Base-by-base conservation (phyloP, 1,139 yeast species). In the Oligophagozyma castellii region DNA sequence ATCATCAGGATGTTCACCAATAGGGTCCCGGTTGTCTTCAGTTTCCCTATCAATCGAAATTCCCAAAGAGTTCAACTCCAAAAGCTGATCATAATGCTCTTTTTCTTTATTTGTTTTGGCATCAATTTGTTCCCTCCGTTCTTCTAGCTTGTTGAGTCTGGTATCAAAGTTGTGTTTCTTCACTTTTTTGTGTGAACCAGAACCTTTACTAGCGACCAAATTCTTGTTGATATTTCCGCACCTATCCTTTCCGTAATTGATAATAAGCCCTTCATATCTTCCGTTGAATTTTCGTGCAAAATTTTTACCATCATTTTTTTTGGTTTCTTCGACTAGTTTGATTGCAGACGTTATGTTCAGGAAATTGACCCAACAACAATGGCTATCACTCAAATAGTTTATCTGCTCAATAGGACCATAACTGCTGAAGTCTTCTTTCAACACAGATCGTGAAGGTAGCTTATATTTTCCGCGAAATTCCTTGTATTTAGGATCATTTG, bases 381-480 rank as follows among this genome's bases (percentile, higher is more conserved):
- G 76, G 48, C 75, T 73, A 43, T 76, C 80, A 44, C 68, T 73
- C 36, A 74, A 67, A 47, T 68, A 77, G 46, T 79, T 79, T 42
- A 79, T 73, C 52, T 78, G 92, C 55, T 79, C 93, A 44, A 79
- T 73, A 36, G 74, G 83, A 21, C 93, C 93, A 59, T 74, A 79
- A 29, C 62, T 66, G 16, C 67, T 58, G 43, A 78, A 78, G 55
- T 79, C 92, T 16, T 56, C 58, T 44, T 80, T 63, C 41, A 78
- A 61, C 42, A 70, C 70, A n/a, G 57, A 60, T 39, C 66, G 72
- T 19, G 60, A 55, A 13, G 62, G 65, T 20, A 59, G 28, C n/a
- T 35, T 39, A 19, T 35, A 51, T 22, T 38, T 44, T 14, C 41
- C 42, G 26, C 37, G 43, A 27, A 35, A 49, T 14, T 35, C 37